A percentile compares a stretch with the other conserved stretches of the same genome.
These are phyloP conservation scores for Arxiozyma bovina DNA, from an alignment of 1,139 yeast genomes.

Conservation along the genomic window DNA sequence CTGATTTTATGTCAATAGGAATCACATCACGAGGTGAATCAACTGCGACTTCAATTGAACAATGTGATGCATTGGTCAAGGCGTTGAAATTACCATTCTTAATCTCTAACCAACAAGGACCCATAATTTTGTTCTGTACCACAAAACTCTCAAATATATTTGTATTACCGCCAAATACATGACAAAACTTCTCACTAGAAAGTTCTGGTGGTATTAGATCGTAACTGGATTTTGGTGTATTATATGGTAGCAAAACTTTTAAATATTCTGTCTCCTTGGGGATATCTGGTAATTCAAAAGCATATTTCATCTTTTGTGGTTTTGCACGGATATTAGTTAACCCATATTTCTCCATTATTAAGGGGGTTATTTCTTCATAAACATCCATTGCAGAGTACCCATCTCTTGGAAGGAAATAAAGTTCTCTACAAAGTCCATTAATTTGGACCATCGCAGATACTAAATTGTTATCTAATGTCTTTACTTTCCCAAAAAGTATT, in stretches of 20 bases:
- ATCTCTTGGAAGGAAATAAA: slow-evolving; percentile 69
- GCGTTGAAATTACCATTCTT: slow-evolving; percentile 52
- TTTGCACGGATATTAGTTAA: slow-evolving; percentile 58
- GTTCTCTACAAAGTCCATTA: slow-evolving; percentile 58
- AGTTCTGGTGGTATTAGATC: slow-evolving; percentile 51
- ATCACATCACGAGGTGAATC: slow-evolving; percentile 41
- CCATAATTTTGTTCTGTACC: slow-evolving; percentile 77
- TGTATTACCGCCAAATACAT: slow-evolving; percentile 72
- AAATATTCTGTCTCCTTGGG: slow-evolving; percentile 78
- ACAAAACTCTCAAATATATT: slow-evolving; percentile 80
- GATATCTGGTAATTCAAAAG: slow-evolving; percentile 74
- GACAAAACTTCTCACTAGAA: slow-evolving; percentile 68
- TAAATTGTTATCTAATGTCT: slow-evolving; percentile 45
- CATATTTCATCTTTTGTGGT: slow-evolving; percentile 69
- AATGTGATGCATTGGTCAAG: slow-evolving; percentile 66
- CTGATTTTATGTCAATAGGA: slow-evolving; percentile 40
- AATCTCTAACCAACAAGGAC: slow-evolving; percentile 93
- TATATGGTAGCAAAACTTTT: slow-evolving; percentile 66
- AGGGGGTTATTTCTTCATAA: slow-evolving; percentile 64
- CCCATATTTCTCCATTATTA: slow-evolving; percentile 54
- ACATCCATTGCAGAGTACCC: slow-evolving; percentile 53
- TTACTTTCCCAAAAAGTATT: slow-evolving; percentile 75
- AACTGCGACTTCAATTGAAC: slow-evolving; percentile 65
- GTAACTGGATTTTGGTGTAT: slow-evolving; percentile 45
- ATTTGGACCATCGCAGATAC: slow-evolving; percentile 77